Conservation (phyloP, 306 rosid species). For the Medicago lupulina region DNA sequence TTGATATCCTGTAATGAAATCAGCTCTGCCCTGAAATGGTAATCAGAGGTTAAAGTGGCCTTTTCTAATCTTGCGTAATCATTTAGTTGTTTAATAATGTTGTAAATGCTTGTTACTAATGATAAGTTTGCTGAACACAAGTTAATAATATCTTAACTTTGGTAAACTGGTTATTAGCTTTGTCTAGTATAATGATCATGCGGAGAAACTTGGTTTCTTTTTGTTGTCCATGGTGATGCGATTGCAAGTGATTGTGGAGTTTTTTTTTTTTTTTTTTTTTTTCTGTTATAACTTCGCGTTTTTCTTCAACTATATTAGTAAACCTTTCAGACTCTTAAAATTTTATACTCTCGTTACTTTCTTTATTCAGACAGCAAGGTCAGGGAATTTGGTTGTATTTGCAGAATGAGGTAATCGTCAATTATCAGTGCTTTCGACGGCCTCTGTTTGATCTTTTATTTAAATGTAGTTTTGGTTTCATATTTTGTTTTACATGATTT, state of each 20-base stretch:
- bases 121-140: slow-evolving; percentile 1
- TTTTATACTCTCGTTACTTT: too few relatives aligned
- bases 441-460: background rate
- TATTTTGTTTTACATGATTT: too few relatives aligned
- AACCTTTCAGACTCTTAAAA: background rate
- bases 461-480: too few relatives aligned
- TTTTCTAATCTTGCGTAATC: background rate
- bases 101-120: slow-evolving; percentile 15
- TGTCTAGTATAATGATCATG: background rate
- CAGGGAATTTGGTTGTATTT: too few relatives aligned
- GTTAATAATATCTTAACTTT: slow-evolving; percentile 25
- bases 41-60: background rate
- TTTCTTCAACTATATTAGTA: background rate
- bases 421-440: too few relatives aligned
- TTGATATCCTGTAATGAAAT: background rate
- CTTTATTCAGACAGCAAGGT: too few relatives aligned
- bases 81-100: background rate
- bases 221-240: background rate
- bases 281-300: background rate
- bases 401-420: background rate
- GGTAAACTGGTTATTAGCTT: background rate
- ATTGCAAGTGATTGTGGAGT: background rate
- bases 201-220: background rate
- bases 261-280: background rate
- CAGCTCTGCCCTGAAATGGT: background rate